Conservation (phyloP, 2,329 filamentous ascomycete species). For the Colletotrichum neosansevieriae region DNA sequence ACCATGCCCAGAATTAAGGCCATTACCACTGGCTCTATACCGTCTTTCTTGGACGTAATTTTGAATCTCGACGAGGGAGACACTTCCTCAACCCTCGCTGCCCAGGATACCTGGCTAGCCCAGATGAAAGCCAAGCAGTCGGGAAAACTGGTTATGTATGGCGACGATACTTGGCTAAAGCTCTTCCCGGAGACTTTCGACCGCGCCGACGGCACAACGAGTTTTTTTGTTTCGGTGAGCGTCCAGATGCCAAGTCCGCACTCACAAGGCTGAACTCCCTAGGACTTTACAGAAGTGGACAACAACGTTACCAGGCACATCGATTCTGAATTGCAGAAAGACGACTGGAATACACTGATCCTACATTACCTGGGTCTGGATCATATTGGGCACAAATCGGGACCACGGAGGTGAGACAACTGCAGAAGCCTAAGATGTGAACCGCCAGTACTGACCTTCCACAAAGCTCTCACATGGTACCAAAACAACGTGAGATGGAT, state of each 20-base stretch:
- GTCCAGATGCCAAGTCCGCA: slow-evolving; percentile 43
- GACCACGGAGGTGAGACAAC: slow-evolving; percentile 76
- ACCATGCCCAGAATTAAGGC: slow-evolving; percentile 99
- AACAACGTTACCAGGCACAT: slow-evolving; percentile 96
- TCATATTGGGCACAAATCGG: slow-evolving; percentile 97
- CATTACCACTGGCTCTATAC: slow-evolving; percentile 97
- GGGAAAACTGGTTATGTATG: slow-evolving; percentile 92
- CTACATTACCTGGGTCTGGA: slow-evolving; percentile 96
- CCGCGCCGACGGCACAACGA: slow-evolving; percentile 90
- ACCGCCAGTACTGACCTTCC: neutral
- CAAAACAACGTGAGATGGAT: slow-evolving; percentile 96
- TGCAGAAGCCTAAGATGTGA: neutral
- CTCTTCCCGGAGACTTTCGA: slow-evolving; percentile 91
- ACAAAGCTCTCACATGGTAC: slow-evolving; percentile 84
- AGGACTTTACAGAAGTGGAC: slow-evolving; percentile 99
- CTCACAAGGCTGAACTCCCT: slow-evolving; percentile 40
- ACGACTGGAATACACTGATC: slow-evolving; percentile 94
- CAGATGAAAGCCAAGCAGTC: slow-evolving; percentile 82
- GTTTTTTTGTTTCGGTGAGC: slow-evolving; percentile 96
- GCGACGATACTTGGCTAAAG: slow-evolving; percentile 98
- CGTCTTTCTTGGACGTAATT: slow-evolving; percentile 96
- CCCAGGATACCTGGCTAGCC: slow-evolving; percentile 95
- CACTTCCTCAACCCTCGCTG: slow-evolving; percentile 85
- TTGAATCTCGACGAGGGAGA: slow-evolving; percentile 97
- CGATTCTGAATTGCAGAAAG: slow-evolving; percentile 76